Base-by-base conservation (phyloP, 805 yeast genomes). In the Wickerhamomyces chambardii region DNA sequence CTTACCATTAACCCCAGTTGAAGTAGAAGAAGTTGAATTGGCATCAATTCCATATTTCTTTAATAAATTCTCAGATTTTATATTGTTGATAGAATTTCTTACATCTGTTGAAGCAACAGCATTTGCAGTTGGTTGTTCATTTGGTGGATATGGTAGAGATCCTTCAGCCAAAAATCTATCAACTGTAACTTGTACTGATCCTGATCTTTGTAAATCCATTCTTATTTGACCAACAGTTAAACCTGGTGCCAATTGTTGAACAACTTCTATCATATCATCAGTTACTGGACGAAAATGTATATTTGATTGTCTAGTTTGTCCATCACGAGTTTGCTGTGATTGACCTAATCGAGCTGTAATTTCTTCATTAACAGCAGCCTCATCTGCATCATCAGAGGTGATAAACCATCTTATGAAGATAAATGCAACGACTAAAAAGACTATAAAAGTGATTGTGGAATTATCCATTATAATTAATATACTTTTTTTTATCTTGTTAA, bases 131-230 rank as follows among this genome's bases (percentile, higher is more conserved):
- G 50, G 37, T 18, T 45, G 50, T 19, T 47, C 45, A 15, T 46
- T 69, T 5, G 73, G 70, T 6, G 84, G 81, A 38, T 56, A 61
- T 15, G 86, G 84, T 34, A 81, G 66, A 14, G 61, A 59, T 11
- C 82, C 79, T 28, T 68, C 73, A 35, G 70, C 69, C 52, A 90
- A 64, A 43, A 72, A 78, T 30, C 77, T 68, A 34, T 86, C 84
- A 9, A 87, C 78, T 0, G 97, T 89, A 8, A 58, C 70, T 54
- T 85, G 89, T 1, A 89, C 89, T 7, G 83, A 78, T 0, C 95
- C 94, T 0, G 92, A 75, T 39, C 74, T 65, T 48, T 78, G 76
- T 41, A 92, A 68, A 53, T 83, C 95, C 41, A 67, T 65, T 41
- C 78, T 66, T 41, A 92, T 85, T 51, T 84, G 94, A 7, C 72